phyloP scores from a whole-genome alignment of 2,329 filamentous ascomycete genomes.

The Verticillium nubilum region DNA sequence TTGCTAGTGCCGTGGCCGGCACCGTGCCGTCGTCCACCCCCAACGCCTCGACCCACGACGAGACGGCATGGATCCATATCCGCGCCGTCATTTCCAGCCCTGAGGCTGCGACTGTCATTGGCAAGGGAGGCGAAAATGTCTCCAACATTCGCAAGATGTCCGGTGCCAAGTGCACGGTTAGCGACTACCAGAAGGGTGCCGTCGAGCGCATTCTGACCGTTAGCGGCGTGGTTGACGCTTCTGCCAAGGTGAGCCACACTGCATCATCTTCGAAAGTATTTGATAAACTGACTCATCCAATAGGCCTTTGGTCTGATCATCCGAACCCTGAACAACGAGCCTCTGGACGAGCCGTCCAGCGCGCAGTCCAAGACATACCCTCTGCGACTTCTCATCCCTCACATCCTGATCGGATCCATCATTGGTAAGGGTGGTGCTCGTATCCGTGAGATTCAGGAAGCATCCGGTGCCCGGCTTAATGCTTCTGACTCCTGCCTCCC shows the following conservation, averaged over 20 bases:
- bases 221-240: slow-evolving; percentile 91
- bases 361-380: slow-evolving; percentile 97
- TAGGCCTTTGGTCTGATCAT: slow-evolving; percentile 97
- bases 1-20: slow-evolving; percentile 22
- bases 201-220: slow-evolving; percentile 97
- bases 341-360: slow-evolving; percentile 79
- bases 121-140: slow-evolving; percentile 97
- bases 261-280: not conserved
- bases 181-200: slow-evolving; percentile 94
- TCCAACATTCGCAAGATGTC: slow-evolving; percentile 94
- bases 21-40: slow-evolving; percentile 30
- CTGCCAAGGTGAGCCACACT: slow-evolving; percentile 68
- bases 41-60: slow-evolving; percentile 65
- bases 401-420: slow-evolving; percentile 96
- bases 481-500: slow-evolving; percentile 93
- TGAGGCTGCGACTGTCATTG: slow-evolving; percentile 95
- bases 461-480: slow-evolving; percentile 91
- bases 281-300: slow-evolving; percentile 1
- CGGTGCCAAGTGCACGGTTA: slow-evolving; percentile 96
- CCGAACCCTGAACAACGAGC: slow-evolving; percentile 95
- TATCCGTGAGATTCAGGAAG: slow-evolving; percentile 97
- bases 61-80: slow-evolving; percentile 95
- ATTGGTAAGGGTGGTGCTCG: slow-evolving; percentile 95
- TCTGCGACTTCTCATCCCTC: slow-evolving; percentile 87
- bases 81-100: slow-evolving; percentile 95